Evolutionary conservation across 2,329 filamentous ascomycete genomes (phyloP), one percentile per base, ranked within the genome.

Genomic region (Aphanoascus verrucosus): DNA sequence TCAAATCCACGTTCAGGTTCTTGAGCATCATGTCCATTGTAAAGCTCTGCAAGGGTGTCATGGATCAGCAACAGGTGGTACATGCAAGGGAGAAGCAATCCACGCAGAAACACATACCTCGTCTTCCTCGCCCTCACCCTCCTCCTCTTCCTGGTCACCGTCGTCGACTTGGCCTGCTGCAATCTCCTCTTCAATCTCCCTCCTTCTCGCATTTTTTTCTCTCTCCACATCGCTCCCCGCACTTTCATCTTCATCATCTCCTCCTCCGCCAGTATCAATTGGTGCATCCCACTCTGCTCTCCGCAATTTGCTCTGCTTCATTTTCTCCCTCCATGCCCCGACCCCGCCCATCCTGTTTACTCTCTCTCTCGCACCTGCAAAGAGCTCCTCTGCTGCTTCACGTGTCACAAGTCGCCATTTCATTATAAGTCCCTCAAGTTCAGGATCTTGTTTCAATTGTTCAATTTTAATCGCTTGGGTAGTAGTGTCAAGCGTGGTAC

Each of bases 21-120:
- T 76, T 77, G 14, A 86, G 72, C 83, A 86, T 85, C 75, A 80
- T 80, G 46, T 78, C 80, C 77, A 86, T 83, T 11, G 81, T 84
- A 61, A 85, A 85, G 11, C 76, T 77, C 80, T 82, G 35, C 32
- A 17, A 52, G 23, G 23, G 7, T 28, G 7, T 28, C 23, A 12
- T 38, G 43, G 34, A 17, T 35, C 7, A 44, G 28, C 34, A 54
- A 38, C 47, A 47, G 34, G 20, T 20, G 23, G 32, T 15, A 15
- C 23, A 28, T 28, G 23, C 23, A 28, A 28, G 3, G 23, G 7
- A 28, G 23, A 3, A 28, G 23, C 23, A 28, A 28, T 28, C 23
- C 23, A 28, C 3, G 3, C 19, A 32, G 19, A 55, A 49, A 66
- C 67, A 58, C 71, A 65, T 52, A 71, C 71, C 53, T 64, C 67